Conservation (phyloP, 495 filamentous ascomycete species). For the Talaromyces borbonicus region DNA sequence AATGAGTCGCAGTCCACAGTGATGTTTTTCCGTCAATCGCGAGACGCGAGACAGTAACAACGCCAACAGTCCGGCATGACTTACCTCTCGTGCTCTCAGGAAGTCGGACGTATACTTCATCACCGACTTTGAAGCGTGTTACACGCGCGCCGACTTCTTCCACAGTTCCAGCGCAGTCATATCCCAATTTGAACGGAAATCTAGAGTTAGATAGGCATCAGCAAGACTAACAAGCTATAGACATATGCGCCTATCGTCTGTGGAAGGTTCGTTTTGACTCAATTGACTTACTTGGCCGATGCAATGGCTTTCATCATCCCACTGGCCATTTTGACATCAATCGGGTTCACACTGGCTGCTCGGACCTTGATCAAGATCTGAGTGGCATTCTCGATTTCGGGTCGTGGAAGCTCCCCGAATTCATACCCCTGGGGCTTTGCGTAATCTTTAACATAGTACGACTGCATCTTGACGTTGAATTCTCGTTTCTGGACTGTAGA, state of each 20-base stretch:
- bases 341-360: conserved; percentile 7
- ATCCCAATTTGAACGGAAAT: conserved; percentile 12
- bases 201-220: neutral
- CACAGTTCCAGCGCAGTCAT: conserved; percentile 49
- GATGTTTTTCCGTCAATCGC: too few species aligned
- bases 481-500: neutral
- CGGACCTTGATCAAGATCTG: conserved; percentile 8
- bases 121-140: conserved; percentile 35
- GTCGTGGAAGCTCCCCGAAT: conserved; percentile 1
- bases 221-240: too few species aligned
- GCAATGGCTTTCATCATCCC: neutral
- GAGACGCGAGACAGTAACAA: neutral
- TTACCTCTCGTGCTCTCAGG: neutral
- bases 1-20: neutral
- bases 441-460: conserved; percentile 1
- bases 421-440: conserved; percentile 2
- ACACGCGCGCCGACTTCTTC: conserved; percentile 33
- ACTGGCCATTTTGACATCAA: conserved; percentile 9
- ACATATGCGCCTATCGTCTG: too few species aligned
- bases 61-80: too few species aligned
- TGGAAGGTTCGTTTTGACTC: too few species aligned
- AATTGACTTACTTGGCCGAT: neutral
- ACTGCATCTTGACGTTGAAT: neutral
- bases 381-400: conserved; percentile 1
- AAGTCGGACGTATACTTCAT: conserved; percentile 23